Base-by-base conservation (phyloP, 1,284 basidiomycete species). In the Agaricales sp. region DNA sequence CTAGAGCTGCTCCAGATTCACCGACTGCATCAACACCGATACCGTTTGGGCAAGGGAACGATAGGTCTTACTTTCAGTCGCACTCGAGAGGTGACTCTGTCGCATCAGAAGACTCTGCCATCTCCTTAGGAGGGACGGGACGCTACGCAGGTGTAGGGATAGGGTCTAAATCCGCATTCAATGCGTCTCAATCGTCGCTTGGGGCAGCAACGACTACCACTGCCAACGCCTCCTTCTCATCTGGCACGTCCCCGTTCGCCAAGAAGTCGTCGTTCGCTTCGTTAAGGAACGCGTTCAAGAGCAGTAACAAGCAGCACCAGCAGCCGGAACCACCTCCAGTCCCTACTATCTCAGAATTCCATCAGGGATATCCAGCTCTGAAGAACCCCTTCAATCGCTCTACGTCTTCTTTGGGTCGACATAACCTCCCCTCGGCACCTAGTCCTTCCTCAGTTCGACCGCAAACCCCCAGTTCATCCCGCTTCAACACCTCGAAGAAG, bases 181-280 rank as follows among this genome's bases (percentile, higher is more conserved):
- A 79, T 57, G 76, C 72, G 4, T 69, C 84, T 4, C 82, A 84
- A 54, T 77, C 82, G 1, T 88, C 84, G 2, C 70, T 86, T 47
- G 30, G 30, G n/a, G 73, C 77, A 19, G 77, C 74, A 2, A 70
- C 70, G 2, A 60, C 65, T 11, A 52, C 55, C 24, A 65, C 63
- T 3, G 59, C 66, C 8, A 72, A 43, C 20, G 20, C n/a, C 18
- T 16, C 41, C 11, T 8, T 16, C 8, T 16, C 13, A 8, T 21
- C 20, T 79, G 1, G 48, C 2, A 35, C 30, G 8, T 35, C 30
- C 11, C 30, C 30, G n/a, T 82, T 87, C 58, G 71, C 80, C 45
- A 91, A 91, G 69, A 92, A 92, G 55, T 67, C 87, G 1, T 90
- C 87, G 0, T 88, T 92, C 55, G 88, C 90, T 1, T 92, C 87